These are phyloP conservation scores for Neofusicoccum cordaticola DNA, from an alignment of 2,329 filamentous ascomycete genomes.

Conservation along the genomic window DNA sequence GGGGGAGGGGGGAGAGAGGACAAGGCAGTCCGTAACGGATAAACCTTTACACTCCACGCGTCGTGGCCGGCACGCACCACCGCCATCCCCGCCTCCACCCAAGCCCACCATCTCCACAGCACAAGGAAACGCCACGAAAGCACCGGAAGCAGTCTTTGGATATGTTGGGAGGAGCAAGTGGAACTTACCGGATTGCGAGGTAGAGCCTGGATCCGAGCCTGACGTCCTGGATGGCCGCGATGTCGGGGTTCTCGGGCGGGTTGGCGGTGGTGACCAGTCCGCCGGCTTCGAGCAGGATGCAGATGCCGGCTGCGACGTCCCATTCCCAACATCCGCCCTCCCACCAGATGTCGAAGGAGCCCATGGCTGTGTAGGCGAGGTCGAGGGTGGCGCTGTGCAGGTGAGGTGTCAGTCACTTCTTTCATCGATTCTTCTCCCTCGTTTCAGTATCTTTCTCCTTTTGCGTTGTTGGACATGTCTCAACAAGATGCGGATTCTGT, in stretches of 20 bases:
- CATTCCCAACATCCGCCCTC: slow-evolving; percentile 81
- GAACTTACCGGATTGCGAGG: slow-evolving; percentile 61
- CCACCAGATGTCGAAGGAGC: slow-evolving; percentile 78
- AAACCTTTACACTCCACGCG: slow-evolving; percentile 6
- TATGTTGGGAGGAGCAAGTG: not conserved
- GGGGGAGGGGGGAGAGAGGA: not conserved
- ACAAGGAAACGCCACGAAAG: not conserved
- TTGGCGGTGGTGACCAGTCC: slow-evolving; percentile 73
- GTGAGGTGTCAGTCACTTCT: not conserved
- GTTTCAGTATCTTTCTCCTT: too few species aligned
- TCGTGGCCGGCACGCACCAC: not conserved
- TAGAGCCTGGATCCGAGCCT: slow-evolving; percentile 67
- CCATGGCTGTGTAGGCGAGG: slow-evolving; percentile 72
- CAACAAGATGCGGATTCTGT: too few species aligned
- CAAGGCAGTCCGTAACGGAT: slow-evolving; percentile 8
- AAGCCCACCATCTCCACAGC: slow-evolving; percentile 16
- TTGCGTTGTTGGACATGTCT: too few species aligned
- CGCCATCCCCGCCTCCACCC: not conserved
- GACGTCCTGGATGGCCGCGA: slow-evolving; percentile 57
- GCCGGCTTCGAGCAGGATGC: slow-evolving; percentile 69
- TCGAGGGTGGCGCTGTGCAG: slow-evolving; percentile 64
- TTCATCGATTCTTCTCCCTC: too few species aligned
- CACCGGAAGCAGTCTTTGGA: not conserved
- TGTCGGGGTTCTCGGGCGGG: slow-evolving; percentile 58
- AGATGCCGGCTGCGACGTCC: slow-evolving; percentile 75